Evolutionary conservation across 331 rosid species (phyloP).

Genomic region (Cydonia oblonga): DNA sequence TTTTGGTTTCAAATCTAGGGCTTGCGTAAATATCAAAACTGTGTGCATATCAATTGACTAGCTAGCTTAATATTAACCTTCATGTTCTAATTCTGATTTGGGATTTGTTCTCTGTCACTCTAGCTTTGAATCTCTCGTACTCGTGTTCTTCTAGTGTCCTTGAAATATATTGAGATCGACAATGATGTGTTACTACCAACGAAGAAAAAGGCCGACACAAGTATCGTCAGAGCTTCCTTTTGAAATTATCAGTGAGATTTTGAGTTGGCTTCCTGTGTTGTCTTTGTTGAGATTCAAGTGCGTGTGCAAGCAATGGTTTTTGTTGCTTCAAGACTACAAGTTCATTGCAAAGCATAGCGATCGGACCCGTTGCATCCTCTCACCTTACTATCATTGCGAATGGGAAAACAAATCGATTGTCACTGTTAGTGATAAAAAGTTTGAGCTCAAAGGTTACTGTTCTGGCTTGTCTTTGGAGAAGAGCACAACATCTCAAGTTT

Average conservation of each 20-base stretch:
- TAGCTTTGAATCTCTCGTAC: too few species aligned
- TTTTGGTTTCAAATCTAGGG: too few species aligned
- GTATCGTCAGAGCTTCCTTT: background rate
- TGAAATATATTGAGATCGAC: too few species aligned
- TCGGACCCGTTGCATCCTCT: background rate
- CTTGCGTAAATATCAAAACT: too few species aligned
- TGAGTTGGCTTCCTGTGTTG: background rate
- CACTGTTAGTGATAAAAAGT: background rate
- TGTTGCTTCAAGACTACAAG: background rate
- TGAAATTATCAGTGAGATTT: background rate
- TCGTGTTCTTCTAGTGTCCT: too few species aligned
- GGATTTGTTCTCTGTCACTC: too few species aligned
- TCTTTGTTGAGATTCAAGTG: background rate
- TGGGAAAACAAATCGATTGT: background rate
- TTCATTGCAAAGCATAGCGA: background rate
- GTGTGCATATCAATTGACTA: too few species aligned
- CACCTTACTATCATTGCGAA: background rate
- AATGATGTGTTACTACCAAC: too few species aligned
- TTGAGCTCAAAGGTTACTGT: background rate
- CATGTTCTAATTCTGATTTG: too few species aligned
- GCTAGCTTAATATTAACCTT: too few species aligned
- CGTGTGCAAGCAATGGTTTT: constrained; percentile 1
- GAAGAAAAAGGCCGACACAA: too few species aligned
- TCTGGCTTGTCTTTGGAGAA: background rate
- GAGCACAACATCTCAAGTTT: background rate